Percentiles rank a stretch among this genome's conserved stretches.
Conservation (phyloP, 805 yeast genomes). For the Monosporozyma aerobia region DNA sequence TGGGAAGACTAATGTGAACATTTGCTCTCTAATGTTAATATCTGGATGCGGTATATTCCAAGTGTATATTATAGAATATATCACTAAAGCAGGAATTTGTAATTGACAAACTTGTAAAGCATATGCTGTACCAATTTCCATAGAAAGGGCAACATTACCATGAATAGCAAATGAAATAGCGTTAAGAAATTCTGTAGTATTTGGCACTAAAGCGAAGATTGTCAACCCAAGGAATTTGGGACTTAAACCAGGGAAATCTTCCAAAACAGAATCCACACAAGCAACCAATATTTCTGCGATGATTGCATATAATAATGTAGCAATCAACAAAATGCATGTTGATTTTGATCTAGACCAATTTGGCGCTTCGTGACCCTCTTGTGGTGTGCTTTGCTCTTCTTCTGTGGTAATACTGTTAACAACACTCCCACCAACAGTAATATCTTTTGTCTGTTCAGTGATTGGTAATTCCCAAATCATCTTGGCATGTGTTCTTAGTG, state of each 20-base stretch:
- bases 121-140: slow-evolving; percentile 98
- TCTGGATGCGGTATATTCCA: slow-evolving; percentile 27
- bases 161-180: slow-evolving; percentile 95
- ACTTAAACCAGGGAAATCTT: slow-evolving; percentile 59
- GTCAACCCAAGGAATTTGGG: slow-evolving; percentile 91
- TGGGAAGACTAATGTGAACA: slow-evolving; percentile 80
- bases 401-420: slow-evolving; percentile 4
- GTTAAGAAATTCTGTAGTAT: slow-evolving; percentile 91
- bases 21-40: slow-evolving; percentile 27
- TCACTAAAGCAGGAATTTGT: slow-evolving; percentile 84
- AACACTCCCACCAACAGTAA: slow-evolving; percentile 7
- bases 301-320: slow-evolving; percentile 81
- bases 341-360: slow-evolving; percentile 90
- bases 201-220: slow-evolving; percentile 91
- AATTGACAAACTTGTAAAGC: slow-evolving; percentile 90
- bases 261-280: slow-evolving; percentile 80
- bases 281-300: slow-evolving; percentile 92
- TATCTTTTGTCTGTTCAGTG: slow-evolving; percentile 16
- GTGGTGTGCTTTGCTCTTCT: slow-evolving; percentile 22
- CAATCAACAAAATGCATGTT: slow-evolving; percentile 67
- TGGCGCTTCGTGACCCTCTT: slow-evolving; percentile 88
- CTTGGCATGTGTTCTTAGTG: slow-evolving; percentile 92
- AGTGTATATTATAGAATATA: slow-evolving; percentile 54
- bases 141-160: slow-evolving; percentile 90
- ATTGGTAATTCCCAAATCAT: slow-evolving; percentile 68